These are phyloP conservation scores for Ailanthus altissimus DNA, from an alignment of 345 rosid genomes.

Conservation along the genomic window DNA sequence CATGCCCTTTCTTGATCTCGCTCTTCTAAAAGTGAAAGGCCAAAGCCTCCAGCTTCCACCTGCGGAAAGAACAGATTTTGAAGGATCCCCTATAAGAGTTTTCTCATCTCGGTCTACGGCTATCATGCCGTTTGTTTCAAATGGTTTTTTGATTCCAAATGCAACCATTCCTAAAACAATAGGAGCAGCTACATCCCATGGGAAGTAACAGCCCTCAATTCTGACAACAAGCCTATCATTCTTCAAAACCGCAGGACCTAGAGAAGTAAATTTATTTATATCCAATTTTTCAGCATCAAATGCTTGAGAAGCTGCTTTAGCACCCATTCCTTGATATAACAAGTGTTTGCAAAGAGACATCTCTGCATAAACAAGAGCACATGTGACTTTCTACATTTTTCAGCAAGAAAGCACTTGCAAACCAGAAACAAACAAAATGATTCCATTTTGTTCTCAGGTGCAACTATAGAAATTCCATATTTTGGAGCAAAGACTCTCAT, in stretches of 20 bases:
- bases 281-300: slow-evolving; percentile 60
- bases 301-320: slow-evolving; percentile 64
- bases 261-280: slow-evolving; percentile 43
- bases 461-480: neutral
- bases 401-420: neutral
- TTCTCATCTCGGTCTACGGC: slow-evolving; percentile 49
- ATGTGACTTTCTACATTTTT: slow-evolving; percentile 19
- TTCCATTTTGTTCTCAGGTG: slow-evolving; percentile 11
- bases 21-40: slow-evolving; percentile 69
- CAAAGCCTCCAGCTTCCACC: slow-evolving; percentile 82
- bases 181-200: slow-evolving; percentile 65
- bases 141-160: slow-evolving; percentile 45
- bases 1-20: slow-evolving; percentile 40
- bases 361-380: slow-evolving; percentile 49
- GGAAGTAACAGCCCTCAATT: slow-evolving; percentile 52
- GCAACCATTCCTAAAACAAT: slow-evolving; percentile 51
- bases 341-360: slow-evolving; percentile 69
- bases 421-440: slow-evolving; percentile 16
- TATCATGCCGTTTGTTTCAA: slow-evolving; percentile 63
- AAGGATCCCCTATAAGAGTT: slow-evolving; percentile 41
- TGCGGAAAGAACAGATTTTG: slow-evolving; percentile 38
- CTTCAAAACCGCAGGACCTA: slow-evolving; percentile 52
- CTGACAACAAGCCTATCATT: slow-evolving; percentile 59
- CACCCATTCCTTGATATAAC: slow-evolving; percentile 57
- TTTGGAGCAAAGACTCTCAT: neutral